Percentiles rank a stretch among this genome's conserved stretches.
These are phyloP conservation scores for Neurospora sp. DNA, from an alignment of 495 filamentous ascomycete species.

Conservation along the genomic window DNA sequence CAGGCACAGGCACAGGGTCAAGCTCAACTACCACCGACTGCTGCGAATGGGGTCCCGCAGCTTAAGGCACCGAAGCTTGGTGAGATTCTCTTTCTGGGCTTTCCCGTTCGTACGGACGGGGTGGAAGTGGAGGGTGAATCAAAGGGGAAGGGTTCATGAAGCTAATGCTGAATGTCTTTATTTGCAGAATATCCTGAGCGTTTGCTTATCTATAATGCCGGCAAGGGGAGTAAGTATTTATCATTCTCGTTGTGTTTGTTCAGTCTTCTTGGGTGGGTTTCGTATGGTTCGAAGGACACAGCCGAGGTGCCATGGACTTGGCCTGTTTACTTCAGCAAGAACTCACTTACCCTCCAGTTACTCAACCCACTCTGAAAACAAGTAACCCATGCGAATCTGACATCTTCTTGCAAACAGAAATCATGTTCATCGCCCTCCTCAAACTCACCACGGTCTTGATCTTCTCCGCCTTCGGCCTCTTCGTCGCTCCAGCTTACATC, in stretches of 20 bases:
- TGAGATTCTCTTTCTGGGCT: background rate
- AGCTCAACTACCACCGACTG: background rate
- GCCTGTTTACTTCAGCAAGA: background rate
- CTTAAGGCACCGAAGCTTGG: background rate
- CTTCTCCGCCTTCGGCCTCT: conserved; percentile 49
- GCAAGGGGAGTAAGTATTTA: conserved; percentile 38
- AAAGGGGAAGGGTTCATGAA: background rate
- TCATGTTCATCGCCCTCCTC: conserved; percentile 54
- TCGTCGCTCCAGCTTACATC: conserved; percentile 51
- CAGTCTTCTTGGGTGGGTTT: background rate
- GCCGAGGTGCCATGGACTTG: background rate
- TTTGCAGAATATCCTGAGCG: conserved; percentile 39
- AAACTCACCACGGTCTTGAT: conserved; percentile 64
- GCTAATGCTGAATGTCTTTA: background rate
- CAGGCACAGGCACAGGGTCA: background rate
- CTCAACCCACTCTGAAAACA: background rate
- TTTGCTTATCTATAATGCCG: conserved; percentile 64
- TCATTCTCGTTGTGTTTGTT: background rate
- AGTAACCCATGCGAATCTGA: background rate
- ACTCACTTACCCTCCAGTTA: background rate
- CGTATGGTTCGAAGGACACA: background rate
- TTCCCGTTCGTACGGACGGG: background rate
- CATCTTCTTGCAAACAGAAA: conserved; percentile 15
- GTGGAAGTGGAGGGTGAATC: background rate
- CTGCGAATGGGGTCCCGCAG: background rate